Conservation (phyloP, 1,284 basidiomycete species). For the Irpex rosettiformis region DNA sequence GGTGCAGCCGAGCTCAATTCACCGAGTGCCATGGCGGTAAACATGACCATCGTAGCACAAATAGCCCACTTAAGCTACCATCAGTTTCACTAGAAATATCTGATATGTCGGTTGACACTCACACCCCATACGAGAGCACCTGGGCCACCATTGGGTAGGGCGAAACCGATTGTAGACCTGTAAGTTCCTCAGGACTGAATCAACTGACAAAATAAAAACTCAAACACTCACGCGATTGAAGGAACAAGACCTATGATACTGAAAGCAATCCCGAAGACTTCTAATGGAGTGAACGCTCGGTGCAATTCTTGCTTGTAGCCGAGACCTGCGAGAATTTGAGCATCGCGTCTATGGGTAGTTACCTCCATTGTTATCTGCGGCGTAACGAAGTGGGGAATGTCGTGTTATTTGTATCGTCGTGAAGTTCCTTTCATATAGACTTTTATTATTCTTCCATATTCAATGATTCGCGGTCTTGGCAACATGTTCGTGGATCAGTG, state of each 20-base stretch:
- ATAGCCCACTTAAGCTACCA: constrained; percentile 40
- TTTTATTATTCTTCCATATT: neutral
- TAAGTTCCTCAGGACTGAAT: neutral
- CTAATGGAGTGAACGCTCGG: constrained; percentile 38
- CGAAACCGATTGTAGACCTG: constrained; percentile 46
- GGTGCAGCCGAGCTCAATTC: constrained; percentile 72
- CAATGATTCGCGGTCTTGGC: neutral
- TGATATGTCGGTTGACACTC: constrained; percentile 5
- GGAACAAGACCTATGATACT: constrained; percentile 31
- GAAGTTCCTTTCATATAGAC: neutral
- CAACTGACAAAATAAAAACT: neutral
- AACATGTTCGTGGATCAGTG: neutral
- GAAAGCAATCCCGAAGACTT: constrained; percentile 29
- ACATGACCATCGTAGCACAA: constrained; percentile 50
- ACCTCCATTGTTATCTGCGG: too few species aligned
- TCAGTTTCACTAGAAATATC: neutral
- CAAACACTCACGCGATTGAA: constrained; percentile 17
- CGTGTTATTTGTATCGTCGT: neutral
- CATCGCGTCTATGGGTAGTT: neutral
- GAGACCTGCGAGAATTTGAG: constrained; percentile 24
- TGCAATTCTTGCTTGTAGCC: constrained; percentile 47
- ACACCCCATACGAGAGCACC: constrained; percentile 78
- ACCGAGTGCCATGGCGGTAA: constrained; percentile 63
- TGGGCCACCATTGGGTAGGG: constrained; percentile 75
- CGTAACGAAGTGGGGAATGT: neutral